These are phyloP conservation scores for Saitozyma podzolica DNA, from an alignment of 768 basidiomycete genomes.

Conservation along the genomic window DNA sequence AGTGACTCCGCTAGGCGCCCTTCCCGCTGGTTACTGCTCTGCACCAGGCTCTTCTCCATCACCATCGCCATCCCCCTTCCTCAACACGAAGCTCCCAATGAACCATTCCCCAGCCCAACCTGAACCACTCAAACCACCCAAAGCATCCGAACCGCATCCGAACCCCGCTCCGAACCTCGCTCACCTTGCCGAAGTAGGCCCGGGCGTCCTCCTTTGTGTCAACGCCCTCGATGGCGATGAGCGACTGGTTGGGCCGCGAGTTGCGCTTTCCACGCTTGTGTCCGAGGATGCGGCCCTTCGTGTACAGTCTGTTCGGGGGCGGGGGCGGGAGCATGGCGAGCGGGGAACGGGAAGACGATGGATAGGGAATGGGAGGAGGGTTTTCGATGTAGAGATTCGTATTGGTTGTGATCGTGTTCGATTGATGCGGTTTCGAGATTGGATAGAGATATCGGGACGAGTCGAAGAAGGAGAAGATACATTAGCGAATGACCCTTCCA, in stretches of 20 bases:
- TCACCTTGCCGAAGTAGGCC: slow-evolving; percentile 98
- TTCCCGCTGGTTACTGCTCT: too few species aligned
- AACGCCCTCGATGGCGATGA: slow-evolving; percentile 97
- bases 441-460: too few species aligned
- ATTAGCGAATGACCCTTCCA: too few species aligned
- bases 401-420: too few species aligned
- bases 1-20: too few species aligned
- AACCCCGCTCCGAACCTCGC: slow-evolving; percentile 23
- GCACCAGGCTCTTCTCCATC: neutral
- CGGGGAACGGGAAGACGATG: too few species aligned
- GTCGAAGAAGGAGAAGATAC: too few species aligned
- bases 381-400: too few species aligned
- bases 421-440: too few species aligned
- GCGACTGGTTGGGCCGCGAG: slow-evolving; percentile 89
- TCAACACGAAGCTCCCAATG: neutral
- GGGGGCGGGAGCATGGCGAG: neutral
- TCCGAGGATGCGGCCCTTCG: slow-evolving; percentile 93
- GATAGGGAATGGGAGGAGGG: too few species aligned
- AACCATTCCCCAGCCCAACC: slow-evolving; percentile 1
- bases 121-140: neutral
- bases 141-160: neutral
- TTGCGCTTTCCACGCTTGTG: slow-evolving; percentile 99
- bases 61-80: neutral
- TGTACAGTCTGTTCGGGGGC: slow-evolving; percentile 72
- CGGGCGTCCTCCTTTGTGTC: slow-evolving; percentile 88